Evolutionary conservation across 23 red algal species (phyloP).

Genomic region (Cyanidium caldarium): DNA sequence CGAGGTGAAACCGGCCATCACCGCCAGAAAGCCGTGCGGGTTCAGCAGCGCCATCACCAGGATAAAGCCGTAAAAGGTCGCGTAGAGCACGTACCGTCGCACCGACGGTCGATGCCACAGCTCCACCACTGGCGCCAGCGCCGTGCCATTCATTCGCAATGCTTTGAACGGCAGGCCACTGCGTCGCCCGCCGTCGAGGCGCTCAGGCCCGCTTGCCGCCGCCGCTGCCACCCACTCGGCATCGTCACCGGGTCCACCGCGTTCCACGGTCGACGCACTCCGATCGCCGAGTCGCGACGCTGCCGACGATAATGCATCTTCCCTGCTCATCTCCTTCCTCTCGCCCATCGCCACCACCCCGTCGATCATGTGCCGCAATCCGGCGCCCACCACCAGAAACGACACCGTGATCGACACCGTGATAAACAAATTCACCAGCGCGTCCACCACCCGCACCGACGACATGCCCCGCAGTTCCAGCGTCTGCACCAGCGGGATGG

Average conservation of each 20-base stretch:
- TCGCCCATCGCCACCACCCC: constrained; percentile 17
- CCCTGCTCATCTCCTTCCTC: too few relatives aligned
- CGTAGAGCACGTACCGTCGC: constrained; percentile 8
- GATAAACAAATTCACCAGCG: constrained; percentile 66
- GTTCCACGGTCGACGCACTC: neutral
- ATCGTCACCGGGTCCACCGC: neutral
- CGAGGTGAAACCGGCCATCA: constrained; percentile 58
- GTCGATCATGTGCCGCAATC: constrained; percentile 52
- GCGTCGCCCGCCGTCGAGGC: too few relatives aligned
- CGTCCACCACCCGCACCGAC: neutral
- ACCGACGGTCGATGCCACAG: neutral
- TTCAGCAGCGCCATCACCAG: constrained; percentile 28
- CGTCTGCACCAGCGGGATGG: constrained; percentile 45
- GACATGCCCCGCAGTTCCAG: neutral
- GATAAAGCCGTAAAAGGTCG: constrained; percentile 28
- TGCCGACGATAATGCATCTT: too few relatives aligned
- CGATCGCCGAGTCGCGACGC: too few relatives aligned
- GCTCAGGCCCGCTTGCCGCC: too few relatives aligned
- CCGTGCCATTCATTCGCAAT: neutral
- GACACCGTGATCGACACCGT: constrained; percentile 52
- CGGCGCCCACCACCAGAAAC: constrained; percentile 56
- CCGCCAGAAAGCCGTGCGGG: constrained; percentile 36
- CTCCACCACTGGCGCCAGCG: too few relatives aligned
- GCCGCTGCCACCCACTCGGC: too few relatives aligned
- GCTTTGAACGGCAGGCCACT: too few relatives aligned